These are phyloP conservation scores for Quercus ilex DNA, from an alignment of 306 rosid species.

Conservation along the genomic window DNA sequence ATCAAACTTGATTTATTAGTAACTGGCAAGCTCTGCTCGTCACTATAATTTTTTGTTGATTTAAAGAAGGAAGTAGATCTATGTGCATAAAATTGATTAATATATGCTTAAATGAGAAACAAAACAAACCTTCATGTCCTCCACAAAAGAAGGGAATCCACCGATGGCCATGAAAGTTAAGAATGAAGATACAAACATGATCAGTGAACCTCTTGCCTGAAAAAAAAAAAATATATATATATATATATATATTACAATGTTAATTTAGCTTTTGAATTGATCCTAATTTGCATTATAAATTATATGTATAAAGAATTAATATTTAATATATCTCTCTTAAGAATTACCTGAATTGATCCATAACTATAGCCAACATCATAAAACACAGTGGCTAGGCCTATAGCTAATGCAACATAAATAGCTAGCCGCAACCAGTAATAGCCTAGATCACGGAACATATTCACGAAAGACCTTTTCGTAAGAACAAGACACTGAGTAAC, in stretches of 20 bases:
- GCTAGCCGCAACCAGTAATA: conserved; percentile 43
- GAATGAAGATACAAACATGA: conserved; percentile 45
- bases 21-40: too few species aligned
- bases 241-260: not conserved
- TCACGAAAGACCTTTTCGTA: conserved; percentile 39
- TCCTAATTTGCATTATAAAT: not conserved
- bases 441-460: conserved; percentile 36
- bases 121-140: conserved; percentile 59
- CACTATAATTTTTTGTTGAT: too few species aligned
- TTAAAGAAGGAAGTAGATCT: not conserved
- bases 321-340: not conserved
- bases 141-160: conserved; percentile 76
- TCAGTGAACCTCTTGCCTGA: conserved; percentile 63
- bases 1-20: too few species aligned
- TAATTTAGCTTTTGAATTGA: conserved; percentile 4
- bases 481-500: conserved; percentile 40
- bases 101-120: not conserved
- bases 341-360: conserved; percentile 41
- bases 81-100: not conserved
- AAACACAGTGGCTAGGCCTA: conserved; percentile 51
- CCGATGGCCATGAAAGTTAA: conserved; percentile 70
- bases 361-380: conserved; percentile 25
- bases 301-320: too few species aligned
- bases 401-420: conserved; percentile 29
- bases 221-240: not conserved